Conservation (phyloP, 345 rosid species). For the Citrus australasica region DNA sequence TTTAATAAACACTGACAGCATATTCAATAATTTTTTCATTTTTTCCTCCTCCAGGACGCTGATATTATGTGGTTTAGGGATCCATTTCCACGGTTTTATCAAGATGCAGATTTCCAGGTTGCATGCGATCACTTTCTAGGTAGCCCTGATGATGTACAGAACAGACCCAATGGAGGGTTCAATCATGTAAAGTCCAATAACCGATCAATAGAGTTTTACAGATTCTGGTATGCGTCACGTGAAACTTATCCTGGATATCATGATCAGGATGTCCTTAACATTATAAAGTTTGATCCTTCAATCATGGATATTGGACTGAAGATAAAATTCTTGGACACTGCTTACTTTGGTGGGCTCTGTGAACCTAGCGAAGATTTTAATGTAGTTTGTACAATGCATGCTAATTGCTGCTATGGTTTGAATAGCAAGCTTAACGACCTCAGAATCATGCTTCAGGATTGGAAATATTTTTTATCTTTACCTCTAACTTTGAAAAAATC, state of each 20-base stretch:
- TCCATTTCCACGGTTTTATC: conserved; percentile 67
- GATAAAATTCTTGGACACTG: conserved; percentile 72
- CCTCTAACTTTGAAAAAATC: conserved; percentile 48
- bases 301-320: conserved; percentile 44
- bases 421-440: conserved; percentile 77
- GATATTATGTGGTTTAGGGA: conserved; percentile 95
- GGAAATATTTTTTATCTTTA: conserved; percentile 57
- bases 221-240: conserved; percentile 71
- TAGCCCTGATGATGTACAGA: conserved; percentile 38
- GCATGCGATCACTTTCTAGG: conserved; percentile 80
- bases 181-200: conserved; percentile 63
- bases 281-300: conserved; percentile 52
- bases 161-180: conserved; percentile 79
- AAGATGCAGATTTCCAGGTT: conserved; percentile 72
- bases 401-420: conserved; percentile 82
- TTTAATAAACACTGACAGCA: background rate
- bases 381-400: conserved; percentile 80
- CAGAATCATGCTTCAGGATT: conserved; percentile 73
- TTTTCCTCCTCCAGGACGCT: conserved; percentile 59
- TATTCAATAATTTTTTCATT: conserved; percentile 17
- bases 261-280: conserved; percentile 78
- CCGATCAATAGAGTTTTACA: conserved; percentile 71
- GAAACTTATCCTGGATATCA: conserved; percentile 53
- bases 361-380: conserved; percentile 80
- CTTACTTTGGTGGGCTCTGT: conserved; percentile 81